Evolutionary conservation across 352 stramenopile species (phyloP), one percentile per base, ranked within the genome.

Genomic region (Saprolegnia parasitica): DNA sequence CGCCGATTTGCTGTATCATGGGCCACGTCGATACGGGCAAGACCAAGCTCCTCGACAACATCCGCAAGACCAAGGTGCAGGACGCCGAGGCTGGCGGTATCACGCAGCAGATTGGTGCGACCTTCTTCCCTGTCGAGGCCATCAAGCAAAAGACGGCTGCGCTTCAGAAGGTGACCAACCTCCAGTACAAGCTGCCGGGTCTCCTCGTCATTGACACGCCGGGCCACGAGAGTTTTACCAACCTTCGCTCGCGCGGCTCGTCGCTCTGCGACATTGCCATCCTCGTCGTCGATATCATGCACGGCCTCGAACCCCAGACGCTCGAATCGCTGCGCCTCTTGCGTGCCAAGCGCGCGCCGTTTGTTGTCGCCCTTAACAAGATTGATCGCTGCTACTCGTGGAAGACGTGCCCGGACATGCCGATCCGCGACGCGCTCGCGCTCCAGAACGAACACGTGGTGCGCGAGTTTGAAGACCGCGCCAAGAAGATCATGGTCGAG

Each of bases 21-120:
- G 97, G 94, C n/a, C 94, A 98, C 79, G 94, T 98, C 76, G 94
- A 98, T 76, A 98, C 93, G 15, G 93, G 97, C 73, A 99, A 99
- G 81, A 99, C 97, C 42, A 99, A 99, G 78, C 76, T 99, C 64
- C 78, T 99, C n/a, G 97, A 99, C 79, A 99, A 99, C 76, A 99
- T 99, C 71, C 89, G 97, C 40, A 91, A 94, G 74, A 99, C 97
- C 24, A 99, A 99, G 78, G 97, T 99, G 26, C 96, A 99, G 83
- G 87, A 94, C 68, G 86, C 65, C 23, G 87, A 95, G 74, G 86
- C 86, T 13, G 86, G 97, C 72, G 97, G 97, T 77, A 99, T 99
- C 78, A 99, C 97, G 23, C 97, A 99, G 83, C 94, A 98, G 77
- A 98, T 98, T 74, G 95, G 95, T 64, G 94, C 95, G 10, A 98